A percentile compares a stretch with the other conserved stretches of the same genome.
These are phyloP conservation scores for Pestalotiopsis sp. DNA, from an alignment of 2,329 filamentous ascomycete genomes.

Conservation along the genomic window DNA sequence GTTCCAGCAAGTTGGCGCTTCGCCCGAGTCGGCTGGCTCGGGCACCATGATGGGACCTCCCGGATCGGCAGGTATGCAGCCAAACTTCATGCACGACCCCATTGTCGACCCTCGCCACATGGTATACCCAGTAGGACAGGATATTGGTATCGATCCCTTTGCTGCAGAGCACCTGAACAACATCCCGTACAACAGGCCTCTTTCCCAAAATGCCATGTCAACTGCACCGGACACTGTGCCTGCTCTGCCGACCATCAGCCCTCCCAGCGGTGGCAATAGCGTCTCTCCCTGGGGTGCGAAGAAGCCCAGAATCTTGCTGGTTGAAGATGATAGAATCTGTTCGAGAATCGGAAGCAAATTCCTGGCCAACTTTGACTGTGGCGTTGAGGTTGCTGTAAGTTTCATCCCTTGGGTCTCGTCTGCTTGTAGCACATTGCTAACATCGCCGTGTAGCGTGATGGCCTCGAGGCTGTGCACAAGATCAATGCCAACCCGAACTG, in stretches of 20 bases:
- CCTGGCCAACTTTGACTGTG: constrained; percentile 65
- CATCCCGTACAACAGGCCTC: constrained; percentile 82
- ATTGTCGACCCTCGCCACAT: constrained; percentile 64
- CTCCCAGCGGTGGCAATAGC: constrained; percentile 23
- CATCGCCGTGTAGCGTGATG: constrained; percentile 66
- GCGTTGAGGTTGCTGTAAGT: constrained; percentile 69
- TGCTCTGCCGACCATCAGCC: constrained; percentile 34
- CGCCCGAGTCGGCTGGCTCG: constrained; percentile 54
- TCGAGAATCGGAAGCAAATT: constrained; percentile 71
- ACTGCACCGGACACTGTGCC: constrained; percentile 42
- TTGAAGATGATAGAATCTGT: constrained; percentile 78
- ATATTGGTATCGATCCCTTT: constrained; percentile 92
- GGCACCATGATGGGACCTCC: constrained; percentile 61
- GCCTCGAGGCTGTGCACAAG: constrained; percentile 88
- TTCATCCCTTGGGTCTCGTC: background rate
- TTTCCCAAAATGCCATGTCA: constrained; percentile 48
- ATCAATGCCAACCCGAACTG: constrained; percentile 57
- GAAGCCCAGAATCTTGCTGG: constrained; percentile 82
- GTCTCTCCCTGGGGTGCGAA: constrained; percentile 59
- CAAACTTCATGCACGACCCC: constrained; percentile 51
- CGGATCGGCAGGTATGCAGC: constrained; percentile 40
- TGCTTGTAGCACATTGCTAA: constrained; percentile 16
- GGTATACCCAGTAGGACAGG: constrained; percentile 89
- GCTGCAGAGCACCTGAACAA: constrained; percentile 93
- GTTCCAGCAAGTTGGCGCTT: constrained; percentile 53